Conservation (phyloP, 371 early-diverging fungal genomes). For the Mortierella sp. region DNA sequence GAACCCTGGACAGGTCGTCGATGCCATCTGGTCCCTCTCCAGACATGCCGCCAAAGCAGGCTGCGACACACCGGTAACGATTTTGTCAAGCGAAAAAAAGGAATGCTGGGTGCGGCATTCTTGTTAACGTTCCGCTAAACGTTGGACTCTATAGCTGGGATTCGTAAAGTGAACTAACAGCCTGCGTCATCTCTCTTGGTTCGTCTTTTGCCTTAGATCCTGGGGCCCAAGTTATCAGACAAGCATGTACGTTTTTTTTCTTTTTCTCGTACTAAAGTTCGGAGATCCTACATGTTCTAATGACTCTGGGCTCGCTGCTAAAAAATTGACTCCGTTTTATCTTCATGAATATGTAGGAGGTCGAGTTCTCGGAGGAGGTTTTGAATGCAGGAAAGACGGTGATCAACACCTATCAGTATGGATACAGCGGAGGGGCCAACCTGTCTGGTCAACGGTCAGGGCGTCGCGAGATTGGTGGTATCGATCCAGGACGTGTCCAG, state of each 20-base stretch:
- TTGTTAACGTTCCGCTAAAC: not conserved
- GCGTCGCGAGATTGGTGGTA: conserved; percentile 66
- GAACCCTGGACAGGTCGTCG: conserved; percentile 86
- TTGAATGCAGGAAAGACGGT: conserved; percentile 71
- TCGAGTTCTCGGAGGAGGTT: conserved; percentile 76
- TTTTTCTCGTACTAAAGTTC: no score
- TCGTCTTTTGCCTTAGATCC: conserved; percentile 47
- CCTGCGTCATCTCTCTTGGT: not conserved
- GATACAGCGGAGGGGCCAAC: conserved; percentile 70
- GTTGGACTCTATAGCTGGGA: not conserved
- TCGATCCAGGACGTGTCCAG: conserved; percentile 50
- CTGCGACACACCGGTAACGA: conserved; percentile 60
- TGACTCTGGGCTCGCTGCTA: not conserved
- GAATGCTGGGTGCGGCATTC: not conserved
- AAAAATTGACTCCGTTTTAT: not conserved
- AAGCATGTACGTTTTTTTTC: conserved; percentile 62
- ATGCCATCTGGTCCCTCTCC: conserved; percentile 84
- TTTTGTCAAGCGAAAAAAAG: not conserved
- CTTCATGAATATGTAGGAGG: conserved; percentile 52
- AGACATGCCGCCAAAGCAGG: conserved; percentile 85
- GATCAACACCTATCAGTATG: conserved; percentile 69
- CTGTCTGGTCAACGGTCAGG: conserved; percentile 67
- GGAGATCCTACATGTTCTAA: conserved; percentile 53
- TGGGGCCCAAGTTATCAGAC: conserved; percentile 86
- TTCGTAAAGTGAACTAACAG: not conserved